Evolutionary conservation across 1,139 yeast species (phyloP), one percentile per base, ranked within the genome.

Genomic region (Suhomyces terraborum): DNA sequence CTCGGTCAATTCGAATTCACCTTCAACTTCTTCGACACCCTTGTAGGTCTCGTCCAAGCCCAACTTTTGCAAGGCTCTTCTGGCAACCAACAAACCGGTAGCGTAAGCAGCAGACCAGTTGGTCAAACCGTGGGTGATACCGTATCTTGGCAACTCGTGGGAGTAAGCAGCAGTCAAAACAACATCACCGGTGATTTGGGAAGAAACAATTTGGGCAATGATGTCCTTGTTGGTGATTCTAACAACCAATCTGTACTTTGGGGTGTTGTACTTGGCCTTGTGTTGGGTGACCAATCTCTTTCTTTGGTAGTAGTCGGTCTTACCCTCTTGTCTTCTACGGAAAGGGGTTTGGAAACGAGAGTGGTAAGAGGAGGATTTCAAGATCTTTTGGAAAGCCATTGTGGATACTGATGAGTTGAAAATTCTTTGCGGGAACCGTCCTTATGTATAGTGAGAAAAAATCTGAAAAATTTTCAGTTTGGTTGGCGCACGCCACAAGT

Each of bases 91-190:
- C 63, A 93, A 81, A 84, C 99, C 99, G 64, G 89, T 88, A 64
- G 98, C 98, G 81, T 93, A 93, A 72, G 96, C 98, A 72, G 98
- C 98, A 52, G 98, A 78, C 99, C 99, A 93, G 95, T 94, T 94
- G 73, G 98, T 93, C 74, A 93, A 85, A 87, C 99, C 99, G 77
- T 88, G 96, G 70, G 80, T 81, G 69, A 93, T 88, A 69, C 99
- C 99, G 83, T 88, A 93, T 69, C 79, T 82, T 80, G 98, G 98
- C 67, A 93, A 84, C 80, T 93, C 99, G 68, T 93, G 98, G 56
- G 98, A 81, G 83, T 93, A 94, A 69, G 99, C 99, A 71, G 98
- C 94, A 61, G 96, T 80, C 69, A 93, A 80, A 52, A 93, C 98
- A 67, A 87, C 63, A 73, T 93, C 99, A 77, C 98, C 98, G 61